phyloP scores from a whole-genome alignment of 129 eudicot species.

The Calendula officinalis region DNA sequence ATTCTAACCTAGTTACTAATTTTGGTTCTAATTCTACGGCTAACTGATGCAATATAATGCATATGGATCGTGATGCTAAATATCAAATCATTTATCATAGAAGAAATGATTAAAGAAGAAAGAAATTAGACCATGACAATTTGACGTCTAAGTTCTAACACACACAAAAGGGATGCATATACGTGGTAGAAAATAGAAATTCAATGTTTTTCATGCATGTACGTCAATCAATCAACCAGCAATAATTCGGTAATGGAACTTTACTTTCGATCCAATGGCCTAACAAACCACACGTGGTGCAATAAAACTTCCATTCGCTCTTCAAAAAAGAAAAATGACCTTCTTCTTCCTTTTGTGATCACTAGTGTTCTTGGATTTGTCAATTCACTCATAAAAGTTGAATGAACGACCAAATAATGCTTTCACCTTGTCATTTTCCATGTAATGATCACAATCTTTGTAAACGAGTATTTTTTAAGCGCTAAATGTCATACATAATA shows the following conservation, averaged over 20 bases:
- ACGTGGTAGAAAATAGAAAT: constrained; percentile 23
- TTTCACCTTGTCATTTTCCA: constrained; percentile 8
- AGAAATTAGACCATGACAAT: not conserved
- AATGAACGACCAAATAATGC: not conserved
- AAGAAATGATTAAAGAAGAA: not conserved
- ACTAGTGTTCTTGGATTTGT: not conserved
- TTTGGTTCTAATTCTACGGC: too few species aligned
- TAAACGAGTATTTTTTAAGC: too few species aligned
- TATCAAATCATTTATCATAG: not conserved
- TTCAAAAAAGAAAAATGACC: not conserved
- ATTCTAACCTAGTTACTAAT: too few species aligned
- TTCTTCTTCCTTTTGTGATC: constrained; percentile 6
- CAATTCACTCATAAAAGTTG: not conserved
- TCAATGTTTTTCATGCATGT: not conserved
- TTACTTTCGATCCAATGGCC: constrained; percentile 15
- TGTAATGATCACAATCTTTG: constrained; percentile 7
- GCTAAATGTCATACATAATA: too few species aligned
- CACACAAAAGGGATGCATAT: not conserved
- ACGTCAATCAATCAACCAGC: constrained; percentile 23
- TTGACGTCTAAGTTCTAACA: not conserved
- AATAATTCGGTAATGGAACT: constrained; percentile 13
- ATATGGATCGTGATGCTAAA: not conserved
- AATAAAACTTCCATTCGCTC: too few species aligned
- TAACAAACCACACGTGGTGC: constrained; percentile 2
- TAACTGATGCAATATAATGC: too few species aligned